Percentiles rank a stretch among this genome's conserved stretches.
phyloP scores from a whole-genome alignment of 1,284 basidiomycete species.

The Ustilago sp. region DNA sequence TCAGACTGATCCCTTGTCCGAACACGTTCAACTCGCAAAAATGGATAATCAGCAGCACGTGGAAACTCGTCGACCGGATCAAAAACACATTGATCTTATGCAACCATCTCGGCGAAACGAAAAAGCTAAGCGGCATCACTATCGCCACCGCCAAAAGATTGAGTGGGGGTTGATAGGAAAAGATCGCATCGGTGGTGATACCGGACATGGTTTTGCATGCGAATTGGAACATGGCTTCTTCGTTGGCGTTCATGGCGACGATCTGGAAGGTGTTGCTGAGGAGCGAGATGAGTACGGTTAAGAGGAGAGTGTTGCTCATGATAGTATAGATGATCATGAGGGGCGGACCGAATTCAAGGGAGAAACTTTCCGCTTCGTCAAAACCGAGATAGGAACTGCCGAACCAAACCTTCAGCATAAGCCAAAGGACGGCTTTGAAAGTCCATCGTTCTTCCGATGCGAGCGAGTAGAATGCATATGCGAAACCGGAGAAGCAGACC shows the following conservation, averaged over 20 bases:
- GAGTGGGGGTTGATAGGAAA: constrained; percentile 91
- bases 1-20: constrained; percentile 50
- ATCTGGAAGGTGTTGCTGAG: constrained; percentile 91
- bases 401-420: constrained; percentile 84
- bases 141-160: constrained; percentile 55
- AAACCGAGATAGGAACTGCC: constrained; percentile 66
- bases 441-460: constrained; percentile 68
- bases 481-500: constrained; percentile 79
- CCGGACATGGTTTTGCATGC: constrained; percentile 74
- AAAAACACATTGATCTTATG: constrained; percentile 75
- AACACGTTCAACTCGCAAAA: constrained; percentile 80
- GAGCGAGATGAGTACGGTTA: constrained; percentile 79
- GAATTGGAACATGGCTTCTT: constrained; percentile 92
- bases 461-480: constrained; percentile 88
- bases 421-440: constrained; percentile 81
- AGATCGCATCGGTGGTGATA: constrained; percentile 86
- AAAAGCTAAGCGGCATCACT: constrained; percentile 53
- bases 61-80: constrained; percentile 82
- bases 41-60: constrained; percentile 83
- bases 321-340: constrained; percentile 76
- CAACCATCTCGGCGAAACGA: constrained; percentile 55
- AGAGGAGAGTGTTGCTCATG: constrained; percentile 78
- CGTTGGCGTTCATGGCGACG: constrained; percentile 89
- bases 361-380: constrained; percentile 73
- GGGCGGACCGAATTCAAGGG: constrained; percentile 84